Evolutionary conservation across 2,329 filamentous ascomycete genomes (phyloP).

Genomic region (Dactylonectria macrodidyma): DNA sequence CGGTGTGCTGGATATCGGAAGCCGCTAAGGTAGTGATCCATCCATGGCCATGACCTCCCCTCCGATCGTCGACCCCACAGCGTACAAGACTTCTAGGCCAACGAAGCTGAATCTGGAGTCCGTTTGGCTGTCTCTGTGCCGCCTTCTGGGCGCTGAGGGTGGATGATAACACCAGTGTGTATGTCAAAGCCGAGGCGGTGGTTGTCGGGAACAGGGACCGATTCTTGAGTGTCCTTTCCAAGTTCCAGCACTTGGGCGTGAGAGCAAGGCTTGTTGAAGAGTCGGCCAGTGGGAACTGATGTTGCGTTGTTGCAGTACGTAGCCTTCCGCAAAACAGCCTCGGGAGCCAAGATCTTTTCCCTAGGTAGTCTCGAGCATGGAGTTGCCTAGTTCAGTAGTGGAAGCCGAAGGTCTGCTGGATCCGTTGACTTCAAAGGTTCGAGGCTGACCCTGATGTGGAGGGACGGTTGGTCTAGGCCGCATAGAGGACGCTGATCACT

Average conservation of each 20-base stretch:
- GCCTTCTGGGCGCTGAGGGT: slow-evolving; percentile 28
- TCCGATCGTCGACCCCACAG: slow-evolving; percentile 40
- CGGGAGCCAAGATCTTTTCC: neutral
- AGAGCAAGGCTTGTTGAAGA: neutral
- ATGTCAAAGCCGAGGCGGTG: slow-evolving; percentile 23
- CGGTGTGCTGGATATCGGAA: slow-evolving; percentile 38
- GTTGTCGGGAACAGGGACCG: slow-evolving; percentile 18
- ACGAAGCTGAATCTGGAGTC: slow-evolving; percentile 36
- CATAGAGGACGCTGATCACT: slow-evolving; percentile 19
- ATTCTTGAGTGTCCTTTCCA: neutral
- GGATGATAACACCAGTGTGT: slow-evolving; percentile 23
- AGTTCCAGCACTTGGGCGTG: neutral
- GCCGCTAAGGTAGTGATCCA: slow-evolving; percentile 37
- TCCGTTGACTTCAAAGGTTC: slow-evolving; percentile 3
- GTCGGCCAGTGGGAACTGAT: neutral
- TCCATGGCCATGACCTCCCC: slow-evolving; percentile 30
- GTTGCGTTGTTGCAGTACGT: too few relatives aligned
- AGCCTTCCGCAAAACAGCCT: neutral
- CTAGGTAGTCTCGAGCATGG: neutral
- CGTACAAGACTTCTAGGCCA: slow-evolving; percentile 28
- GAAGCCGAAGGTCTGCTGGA: neutral
- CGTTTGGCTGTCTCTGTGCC: slow-evolving; percentile 28
- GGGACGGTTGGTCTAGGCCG: slow-evolving; percentile 16
- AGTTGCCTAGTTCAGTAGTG: neutral
- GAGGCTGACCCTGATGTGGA: slow-evolving; percentile 18